These are phyloP conservation scores for Friedmanniomyces simplex DNA, from an alignment of 495 filamentous ascomycete genomes.

Conservation along the genomic window DNA sequence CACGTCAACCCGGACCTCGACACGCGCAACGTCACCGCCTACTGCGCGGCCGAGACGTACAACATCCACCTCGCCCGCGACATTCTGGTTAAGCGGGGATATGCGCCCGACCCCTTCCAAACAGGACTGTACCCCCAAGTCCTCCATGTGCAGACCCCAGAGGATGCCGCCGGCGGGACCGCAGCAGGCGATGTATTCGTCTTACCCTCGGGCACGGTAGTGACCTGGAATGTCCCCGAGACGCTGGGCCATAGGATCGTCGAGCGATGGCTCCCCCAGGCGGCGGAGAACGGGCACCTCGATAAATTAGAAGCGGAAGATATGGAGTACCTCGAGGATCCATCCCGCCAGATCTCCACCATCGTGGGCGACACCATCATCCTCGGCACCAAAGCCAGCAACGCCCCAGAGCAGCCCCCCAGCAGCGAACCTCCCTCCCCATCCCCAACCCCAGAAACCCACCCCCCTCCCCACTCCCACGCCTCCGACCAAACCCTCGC, in stretches of 20 bases:
- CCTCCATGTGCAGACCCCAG: conserved; percentile 54
- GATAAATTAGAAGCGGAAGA: conserved; percentile 73
- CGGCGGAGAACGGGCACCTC: conserved; percentile 63
- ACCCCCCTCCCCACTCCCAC: conserved; percentile 1
- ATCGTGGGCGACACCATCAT: conserved; percentile 86
- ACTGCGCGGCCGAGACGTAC: conserved; percentile 80
- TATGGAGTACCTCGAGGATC: conserved; percentile 75
- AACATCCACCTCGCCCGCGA: conserved; percentile 59
- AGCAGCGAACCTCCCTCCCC: conserved; percentile 4
- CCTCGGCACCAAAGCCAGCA: conserved; percentile 57
- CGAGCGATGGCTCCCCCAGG: conserved; percentile 57
- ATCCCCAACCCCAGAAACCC: neutral
- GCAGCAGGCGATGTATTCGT: conserved; percentile 78
- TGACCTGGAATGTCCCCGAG: conserved; percentile 74
- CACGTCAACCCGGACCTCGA: conserved; percentile 33
- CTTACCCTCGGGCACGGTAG: conserved; percentile 94
- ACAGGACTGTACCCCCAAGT: conserved; percentile 57
- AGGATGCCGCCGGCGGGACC: conserved; percentile 42
- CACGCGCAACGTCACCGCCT: conserved; percentile 54
- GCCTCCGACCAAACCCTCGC: conserved; percentile 69
- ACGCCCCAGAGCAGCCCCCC: neutral
- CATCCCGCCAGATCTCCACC: conserved; percentile 58
- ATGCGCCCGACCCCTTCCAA: conserved; percentile 48
- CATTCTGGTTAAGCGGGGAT: conserved; percentile 62
- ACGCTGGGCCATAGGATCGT: conserved; percentile 63